phyloP scores from a whole-genome alignment of 2,329 filamentous ascomycete species.

The Paraphaeosphaeria sporulosa region DNA sequence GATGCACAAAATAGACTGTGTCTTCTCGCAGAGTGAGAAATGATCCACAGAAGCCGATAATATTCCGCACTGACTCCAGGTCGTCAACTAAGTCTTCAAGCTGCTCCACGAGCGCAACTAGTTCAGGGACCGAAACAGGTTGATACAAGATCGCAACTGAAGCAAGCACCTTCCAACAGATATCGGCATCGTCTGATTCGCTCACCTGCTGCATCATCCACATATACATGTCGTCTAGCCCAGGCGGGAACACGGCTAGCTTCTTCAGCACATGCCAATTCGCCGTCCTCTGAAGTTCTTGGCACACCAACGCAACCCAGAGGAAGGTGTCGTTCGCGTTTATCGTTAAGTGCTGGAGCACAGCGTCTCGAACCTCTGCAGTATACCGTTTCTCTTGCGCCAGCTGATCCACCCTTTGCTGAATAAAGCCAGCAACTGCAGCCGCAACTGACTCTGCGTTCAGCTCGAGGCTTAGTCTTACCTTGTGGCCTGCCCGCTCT shows the following conservation, averaged over 20 bases:
- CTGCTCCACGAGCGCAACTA: background rate
- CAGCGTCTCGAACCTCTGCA: background rate
- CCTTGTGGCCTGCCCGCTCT: background rate
- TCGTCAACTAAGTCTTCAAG: background rate
- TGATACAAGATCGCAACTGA: background rate
- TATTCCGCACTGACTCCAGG: background rate
- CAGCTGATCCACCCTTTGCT: background rate
- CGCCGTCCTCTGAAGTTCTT: background rate
- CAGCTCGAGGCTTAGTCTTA: slow-evolving; percentile 6
- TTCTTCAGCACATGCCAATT: background rate
- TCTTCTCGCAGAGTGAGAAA: no score
- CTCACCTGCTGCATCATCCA: slow-evolving; percentile 4
- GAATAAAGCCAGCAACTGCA: background rate
- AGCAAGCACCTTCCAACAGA: background rate
- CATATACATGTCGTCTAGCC: background rate
- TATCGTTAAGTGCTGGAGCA: background rate
- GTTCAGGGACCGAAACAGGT: background rate
- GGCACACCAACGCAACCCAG: slow-evolving; percentile 7
- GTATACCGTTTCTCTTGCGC: background rate
- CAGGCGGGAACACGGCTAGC: background rate
- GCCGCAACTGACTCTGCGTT: background rate
- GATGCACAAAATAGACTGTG: slow-evolving; percentile 52
- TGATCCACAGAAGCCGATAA: slow-evolving; percentile 2
- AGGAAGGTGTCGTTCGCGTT: slow-evolving; percentile 3
- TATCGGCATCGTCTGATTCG: background rate